phyloP scores from a whole-genome alignment of 1,139 yeast species.

The Saccharomyces hybrid region DNA sequence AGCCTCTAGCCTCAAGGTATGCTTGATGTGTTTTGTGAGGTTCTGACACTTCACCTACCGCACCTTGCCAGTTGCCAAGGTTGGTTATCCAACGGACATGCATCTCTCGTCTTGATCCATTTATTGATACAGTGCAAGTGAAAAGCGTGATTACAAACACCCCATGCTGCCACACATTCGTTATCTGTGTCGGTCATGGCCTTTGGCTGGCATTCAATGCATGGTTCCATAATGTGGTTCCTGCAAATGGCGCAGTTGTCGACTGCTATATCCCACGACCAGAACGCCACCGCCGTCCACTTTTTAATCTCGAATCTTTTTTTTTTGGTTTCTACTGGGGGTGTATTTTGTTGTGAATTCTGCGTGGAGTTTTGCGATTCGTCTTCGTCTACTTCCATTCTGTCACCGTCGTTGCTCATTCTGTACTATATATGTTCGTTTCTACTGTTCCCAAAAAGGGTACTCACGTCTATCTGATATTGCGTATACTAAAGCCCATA shows the following conservation, averaged over 20 bases:
- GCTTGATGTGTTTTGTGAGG: not conserved
- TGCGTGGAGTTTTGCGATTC: constrained; percentile 1
- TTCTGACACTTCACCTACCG: constrained; percentile 38
- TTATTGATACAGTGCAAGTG: constrained; percentile 83
- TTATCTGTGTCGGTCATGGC: constrained; percentile 59
- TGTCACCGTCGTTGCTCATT: constrained; percentile 12
- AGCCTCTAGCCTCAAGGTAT: not conserved
- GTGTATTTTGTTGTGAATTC: not conserved
- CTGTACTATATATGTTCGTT: no score
- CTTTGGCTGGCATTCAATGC: constrained; percentile 93
- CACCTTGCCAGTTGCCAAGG: constrained; percentile 88
- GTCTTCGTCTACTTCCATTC: constrained; percentile 23
- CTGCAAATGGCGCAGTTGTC: constrained; percentile 98
- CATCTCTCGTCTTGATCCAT: constrained; percentile 96
- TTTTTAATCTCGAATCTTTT: constrained; percentile 65
- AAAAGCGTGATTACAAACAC: constrained; percentile 62
- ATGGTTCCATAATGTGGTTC: constrained; percentile 96
- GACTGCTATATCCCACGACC: constrained; percentile 98
- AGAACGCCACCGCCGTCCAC: constrained; percentile 99
- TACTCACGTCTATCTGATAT: not conserved
- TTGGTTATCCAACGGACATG: constrained; percentile 92
- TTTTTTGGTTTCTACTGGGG: constrained; percentile 5
- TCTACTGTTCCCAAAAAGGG: no score
- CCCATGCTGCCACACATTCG: constrained; percentile 97
- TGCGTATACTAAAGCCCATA: not conserved